Evolutionary conservation across 148 eudicot species (phyloP), one percentile per base, ranked within the genome.

Genomic region (Silene conica): DNA sequence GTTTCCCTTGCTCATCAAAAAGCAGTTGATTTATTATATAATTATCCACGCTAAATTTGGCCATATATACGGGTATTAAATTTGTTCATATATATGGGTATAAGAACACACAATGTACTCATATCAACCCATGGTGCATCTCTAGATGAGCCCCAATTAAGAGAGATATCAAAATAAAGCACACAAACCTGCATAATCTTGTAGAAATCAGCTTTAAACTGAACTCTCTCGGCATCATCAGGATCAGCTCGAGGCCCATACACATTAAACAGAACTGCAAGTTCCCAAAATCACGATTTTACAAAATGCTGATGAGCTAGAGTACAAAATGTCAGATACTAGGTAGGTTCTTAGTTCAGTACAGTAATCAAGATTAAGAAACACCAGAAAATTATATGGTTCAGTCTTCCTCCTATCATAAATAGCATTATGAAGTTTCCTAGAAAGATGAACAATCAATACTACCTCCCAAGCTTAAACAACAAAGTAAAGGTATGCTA

Each of bases 191-290:
- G 90, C 81, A 94, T 73, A 28, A 90, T 84, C 80, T 78, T 87
- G 85, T 76, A 95, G 87, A 95, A 95, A 21, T 75, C 80, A 45
- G 75, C 75, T 84, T 92, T 95, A 72, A 95, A 95, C 74, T 86
- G 85, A 59, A 87, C 84, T 83, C 97, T 88, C 58, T 94, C 93
- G 9, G 50, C 76, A 80, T 95, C 96, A 73, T 95, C 97, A 70
- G 81, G 63, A 73, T 65, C 87, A 73, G 98, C 97, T 74, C 97
- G 85, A 72, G 98, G 97, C 67, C 96, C 98, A 77, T 95, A 95
- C 48, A 95, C 57, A 78, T 94, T 94, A 76, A 92, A 92, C 77
- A 95, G 89, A 79, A 95, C 97, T 95, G 96, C 26, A 60, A 71
- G 23, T 58, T 55, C n/a, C 45, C 77, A 64, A 62, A 4, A 72